Evolutionary conservation across 1,284 basidiomycete genomes (phyloP).

Genomic region (Xerocomus amazonicus): DNA sequence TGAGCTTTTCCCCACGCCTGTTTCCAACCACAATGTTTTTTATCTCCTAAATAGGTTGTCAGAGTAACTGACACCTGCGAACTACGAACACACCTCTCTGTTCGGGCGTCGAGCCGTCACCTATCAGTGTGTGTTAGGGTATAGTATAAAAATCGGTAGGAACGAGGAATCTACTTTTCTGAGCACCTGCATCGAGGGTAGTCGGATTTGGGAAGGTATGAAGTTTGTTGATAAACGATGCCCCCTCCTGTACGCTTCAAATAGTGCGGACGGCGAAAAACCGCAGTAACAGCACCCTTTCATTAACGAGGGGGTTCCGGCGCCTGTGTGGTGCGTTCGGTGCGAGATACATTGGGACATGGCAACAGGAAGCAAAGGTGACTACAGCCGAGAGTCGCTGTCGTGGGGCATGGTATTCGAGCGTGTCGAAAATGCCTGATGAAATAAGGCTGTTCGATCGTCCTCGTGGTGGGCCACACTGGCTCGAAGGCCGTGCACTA

Average conservation of each 20-base stretch:
- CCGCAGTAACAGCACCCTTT: conserved; percentile 12
- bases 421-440: neutral
- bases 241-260: conserved; percentile 5
- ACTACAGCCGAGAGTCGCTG: neutral
- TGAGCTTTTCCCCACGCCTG: conserved; percentile 31
- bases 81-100: conserved; percentile 11
- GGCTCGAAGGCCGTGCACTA: neutral
- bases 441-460: conserved; percentile 5
- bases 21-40: conserved; percentile 31
- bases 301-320: neutral
- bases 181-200: conserved; percentile 2
- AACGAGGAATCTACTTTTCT: conserved; percentile 8
- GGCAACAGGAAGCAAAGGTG: neutral
- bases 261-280: conserved; percentile 9
- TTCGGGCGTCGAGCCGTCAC: neutral
- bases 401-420: conserved; percentile 1
- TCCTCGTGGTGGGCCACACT: conserved; percentile 3
- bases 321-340: neutral
- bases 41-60: conserved; percentile 5
- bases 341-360: neutral
- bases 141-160: neutral
- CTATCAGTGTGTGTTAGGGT: conserved; percentile 13
- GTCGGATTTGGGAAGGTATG: neutral
- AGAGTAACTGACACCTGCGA: neutral
- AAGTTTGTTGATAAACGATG: neutral